Evolutionary conservation across 2,329 filamentous ascomycete genomes (phyloP), one percentile per base, ranked within the genome.

Genomic region (Pyrenophora teres): DNA sequence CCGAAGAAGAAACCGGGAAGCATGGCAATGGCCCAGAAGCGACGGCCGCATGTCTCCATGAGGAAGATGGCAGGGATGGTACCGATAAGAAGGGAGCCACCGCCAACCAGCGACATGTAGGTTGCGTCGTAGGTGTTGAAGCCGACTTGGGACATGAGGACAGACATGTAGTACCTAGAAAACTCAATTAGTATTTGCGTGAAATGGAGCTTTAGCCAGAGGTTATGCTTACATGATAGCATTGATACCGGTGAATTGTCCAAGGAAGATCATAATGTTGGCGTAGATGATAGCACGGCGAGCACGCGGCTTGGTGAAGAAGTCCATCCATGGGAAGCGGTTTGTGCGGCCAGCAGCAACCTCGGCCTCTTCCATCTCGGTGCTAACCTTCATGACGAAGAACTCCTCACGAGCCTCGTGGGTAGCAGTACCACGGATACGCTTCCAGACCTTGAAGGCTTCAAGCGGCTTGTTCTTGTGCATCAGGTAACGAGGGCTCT

Each of bases 11-110:
- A 90, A 0, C 86, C 85, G 0, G 87, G 87, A 35, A 90, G 76
- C 83, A 88, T 90, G 4, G 79, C 80, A 55, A 86, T 87, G 27
- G 87, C 87, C 87, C 87, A 90, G 80, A 89, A 89, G 3, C 87
- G 84, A 18, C 87, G 84, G 10, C 87, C 87, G 41, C 85, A 89
- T 2, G 78, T 82, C 65, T 90, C 87, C 87, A 90, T 90, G 57
- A 83, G 82, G 67, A 88, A 80, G 48, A 87, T 83, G 0, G 85
- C 86, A 0, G 86, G 86, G 30, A 89, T 85, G 0, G 86, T 87
- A 18, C 86, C 87, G 13, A 90, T 62, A 0, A 90, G 78, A 0
- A 90, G 79, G 0, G 86, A 76, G 3, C 85, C 87, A 21, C 87
- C 87, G 3, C 87, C 87, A 12, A 90, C 87, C 5, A 65, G 54